A percentile compares a stretch with the other conserved stretches of the same genome.
Conservation (phyloP, 2,329 filamentous ascomycete species). For the Diplodia seriata region DNA sequence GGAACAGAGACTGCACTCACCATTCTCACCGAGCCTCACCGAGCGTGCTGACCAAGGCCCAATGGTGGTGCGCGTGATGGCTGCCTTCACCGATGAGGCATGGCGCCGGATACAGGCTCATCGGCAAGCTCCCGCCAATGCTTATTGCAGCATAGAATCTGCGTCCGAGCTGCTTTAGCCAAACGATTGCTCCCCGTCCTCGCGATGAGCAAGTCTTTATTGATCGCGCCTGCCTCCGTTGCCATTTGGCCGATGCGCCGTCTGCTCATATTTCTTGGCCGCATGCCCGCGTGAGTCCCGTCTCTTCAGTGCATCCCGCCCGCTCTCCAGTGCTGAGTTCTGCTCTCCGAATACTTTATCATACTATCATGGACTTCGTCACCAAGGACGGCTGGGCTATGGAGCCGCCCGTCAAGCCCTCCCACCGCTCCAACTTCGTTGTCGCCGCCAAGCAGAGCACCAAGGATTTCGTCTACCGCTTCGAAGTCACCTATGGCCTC, state of each 20-base stretch:
- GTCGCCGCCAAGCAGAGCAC: not conserved
- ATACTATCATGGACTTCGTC: conserved; percentile 11
- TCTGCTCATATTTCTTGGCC: not conserved
- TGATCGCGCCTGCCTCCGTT: conserved; percentile 16
- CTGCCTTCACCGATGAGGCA: not conserved
- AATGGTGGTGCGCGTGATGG: not conserved
- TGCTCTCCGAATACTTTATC: not conserved
- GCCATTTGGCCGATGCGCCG: conserved; percentile 1
- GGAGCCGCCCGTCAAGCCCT: conserved; percentile 16
- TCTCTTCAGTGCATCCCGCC: not conserved
- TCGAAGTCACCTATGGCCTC: conserved; percentile 46
- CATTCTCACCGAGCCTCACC: conserved; percentile 7
- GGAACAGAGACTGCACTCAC: not conserved
- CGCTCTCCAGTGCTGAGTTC: not conserved
- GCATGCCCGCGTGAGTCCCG: not conserved
- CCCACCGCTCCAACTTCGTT: conserved; percentile 8
- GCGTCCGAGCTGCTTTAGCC: not conserved
- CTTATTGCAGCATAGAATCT: conserved; percentile 10
- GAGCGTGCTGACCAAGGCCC: conserved; percentile 5
- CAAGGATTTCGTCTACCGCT: conserved; percentile 49
- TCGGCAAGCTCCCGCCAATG: conserved; percentile 29
- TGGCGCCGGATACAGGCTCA: conserved; percentile 21
- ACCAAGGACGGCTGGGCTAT: conserved; percentile 10
- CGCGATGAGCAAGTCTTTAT: conserved; percentile 15
- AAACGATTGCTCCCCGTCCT: not conserved